Evolutionary conservation across 2,329 filamentous ascomycete genomes (phyloP).

Genomic region (Ophidiomyces ophidiicola): DNA sequence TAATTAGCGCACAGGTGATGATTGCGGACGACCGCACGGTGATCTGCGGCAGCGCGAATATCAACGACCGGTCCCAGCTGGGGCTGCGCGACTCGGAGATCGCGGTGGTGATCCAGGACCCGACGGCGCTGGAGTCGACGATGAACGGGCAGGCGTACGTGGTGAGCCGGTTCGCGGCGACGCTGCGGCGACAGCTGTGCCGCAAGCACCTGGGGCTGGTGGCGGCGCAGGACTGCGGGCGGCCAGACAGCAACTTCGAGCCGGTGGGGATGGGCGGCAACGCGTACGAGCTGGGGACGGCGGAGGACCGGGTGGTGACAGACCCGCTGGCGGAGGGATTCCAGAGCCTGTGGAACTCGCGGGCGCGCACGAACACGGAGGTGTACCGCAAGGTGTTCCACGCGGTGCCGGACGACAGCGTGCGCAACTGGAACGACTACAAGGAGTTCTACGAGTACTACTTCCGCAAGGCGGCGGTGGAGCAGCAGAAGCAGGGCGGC

Average conservation of each 20-base stretch:
- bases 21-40: conserved; percentile 73
- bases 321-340: conserved; percentile 49
- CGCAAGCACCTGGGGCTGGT: conserved; percentile 81
- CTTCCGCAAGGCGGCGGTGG: conserved; percentile 40
- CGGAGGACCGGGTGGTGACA: conserved; percentile 40
- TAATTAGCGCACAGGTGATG: conserved; percentile 43
- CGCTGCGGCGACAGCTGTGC: conserved; percentile 73
- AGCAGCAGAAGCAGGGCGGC: conserved; percentile 30
- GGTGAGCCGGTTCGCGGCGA: conserved; percentile 64
- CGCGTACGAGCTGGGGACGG: conserved; percentile 41
- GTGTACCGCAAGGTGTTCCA: conserved; percentile 52
- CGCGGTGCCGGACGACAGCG: conserved; percentile 47
- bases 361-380: conserved; percentile 47
- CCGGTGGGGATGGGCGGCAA: conserved; percentile 47
- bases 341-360: conserved; percentile 45
- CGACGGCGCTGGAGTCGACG: conserved; percentile 52
- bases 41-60: conserved; percentile 65
- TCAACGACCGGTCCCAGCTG: conserved; percentile 64
- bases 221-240: conserved; percentile 56
- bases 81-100: conserved; percentile 80
- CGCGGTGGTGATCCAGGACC: conserved; percentile 76
- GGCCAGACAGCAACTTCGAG: conserved; percentile 45
- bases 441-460: conserved; percentile 52
- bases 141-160: conserved; percentile 64
- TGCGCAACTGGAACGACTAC: conserved; percentile 49